Base-by-base conservation (phyloP, 2,329 filamentous ascomycete genomes). In the Aspergillus luchuensis region DNA sequence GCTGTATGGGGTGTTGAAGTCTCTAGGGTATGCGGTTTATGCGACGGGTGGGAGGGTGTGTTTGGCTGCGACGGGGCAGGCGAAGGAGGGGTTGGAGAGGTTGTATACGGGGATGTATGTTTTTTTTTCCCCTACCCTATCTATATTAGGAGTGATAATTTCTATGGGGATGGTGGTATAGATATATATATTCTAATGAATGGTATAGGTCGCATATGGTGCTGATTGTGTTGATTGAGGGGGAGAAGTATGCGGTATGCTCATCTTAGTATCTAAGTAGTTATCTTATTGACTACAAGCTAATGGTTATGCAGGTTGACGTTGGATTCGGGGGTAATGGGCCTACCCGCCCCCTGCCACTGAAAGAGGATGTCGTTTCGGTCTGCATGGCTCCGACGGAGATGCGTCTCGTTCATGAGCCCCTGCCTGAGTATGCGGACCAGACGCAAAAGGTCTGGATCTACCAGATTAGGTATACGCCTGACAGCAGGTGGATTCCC, bases 321-420 rank as follows among this genome's bases (percentile, higher is more conserved):
- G 84, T 88, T 10, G 85, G 82, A 4, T 90, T 90, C 68, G 88
- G 88, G 50, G 85, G 84, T 19, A 84, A 87, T 67, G 84, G 85
- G 7, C 79, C 86, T 2, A 87, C 84, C 1, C 74, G 75, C 15
- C 87, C 88, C 6, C 72, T 90, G 39, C 81, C 81, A 1, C 74
- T 91, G 1, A 69, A 78, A 19, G 74, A 81, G n/a, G 64, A 69
- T 19, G 62, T 65, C 13, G 74, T 74, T 8, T 69, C 74, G 13
- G 71, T 79, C 8, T 77, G 79, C 57, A 77, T 87, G 23, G 84
- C 83, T 10, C 79, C 82, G 2, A 83, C 86, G 61, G 77, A 87
- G 63, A 79, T 86, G 61, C 84, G 86, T 0, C 76, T 89, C 5
- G 71, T 83, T 23, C 76, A 78, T 39, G 80, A 82, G 50, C 78